A percentile compares a stretch with the other conserved stretches of the same genome.
Evolutionary conservation across 352 stramenopile genomes (phyloP).

Genomic region (Globisporangium cylindrosporum): DNA sequence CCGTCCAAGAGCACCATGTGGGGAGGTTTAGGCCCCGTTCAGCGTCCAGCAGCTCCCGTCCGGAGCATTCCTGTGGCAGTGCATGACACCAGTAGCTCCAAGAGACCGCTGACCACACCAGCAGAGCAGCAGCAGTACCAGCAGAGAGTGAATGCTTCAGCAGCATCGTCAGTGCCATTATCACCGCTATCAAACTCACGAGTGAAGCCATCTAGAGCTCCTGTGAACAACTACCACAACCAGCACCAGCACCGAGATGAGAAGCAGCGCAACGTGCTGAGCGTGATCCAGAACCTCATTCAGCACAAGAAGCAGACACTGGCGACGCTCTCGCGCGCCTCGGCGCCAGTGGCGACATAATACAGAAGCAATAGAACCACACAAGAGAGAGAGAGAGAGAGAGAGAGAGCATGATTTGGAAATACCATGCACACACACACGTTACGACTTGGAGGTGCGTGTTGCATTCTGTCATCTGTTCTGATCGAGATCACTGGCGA

Average conservation of each 20-base stretch:
- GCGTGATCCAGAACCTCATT: constrained; percentile 76
- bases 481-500: too few relatives aligned
- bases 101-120: neutral
- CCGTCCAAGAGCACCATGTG: constrained; percentile 18
- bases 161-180: neutral
- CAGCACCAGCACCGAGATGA: constrained; percentile 22
- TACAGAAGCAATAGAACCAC: neutral
- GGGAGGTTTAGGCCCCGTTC: constrained; percentile 1
- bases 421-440: too few relatives aligned
- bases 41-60: constrained; percentile 7
- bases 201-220: neutral
- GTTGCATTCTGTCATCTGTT: too few relatives aligned
- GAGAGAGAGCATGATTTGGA: too few relatives aligned
- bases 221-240: neutral
- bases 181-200: neutral
- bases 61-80: neutral
- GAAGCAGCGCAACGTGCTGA: constrained; percentile 68
- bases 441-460: too few relatives aligned
- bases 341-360: constrained; percentile 19
- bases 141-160: neutral
- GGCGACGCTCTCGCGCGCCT: constrained; percentile 36
- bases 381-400: neutral
- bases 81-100: neutral
- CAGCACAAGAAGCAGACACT: constrained; percentile 75
- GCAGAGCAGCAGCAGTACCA: neutral